phyloP scores from a whole-genome alignment of 768 basidiomycete species.

The Auricularia heimuer region DNA sequence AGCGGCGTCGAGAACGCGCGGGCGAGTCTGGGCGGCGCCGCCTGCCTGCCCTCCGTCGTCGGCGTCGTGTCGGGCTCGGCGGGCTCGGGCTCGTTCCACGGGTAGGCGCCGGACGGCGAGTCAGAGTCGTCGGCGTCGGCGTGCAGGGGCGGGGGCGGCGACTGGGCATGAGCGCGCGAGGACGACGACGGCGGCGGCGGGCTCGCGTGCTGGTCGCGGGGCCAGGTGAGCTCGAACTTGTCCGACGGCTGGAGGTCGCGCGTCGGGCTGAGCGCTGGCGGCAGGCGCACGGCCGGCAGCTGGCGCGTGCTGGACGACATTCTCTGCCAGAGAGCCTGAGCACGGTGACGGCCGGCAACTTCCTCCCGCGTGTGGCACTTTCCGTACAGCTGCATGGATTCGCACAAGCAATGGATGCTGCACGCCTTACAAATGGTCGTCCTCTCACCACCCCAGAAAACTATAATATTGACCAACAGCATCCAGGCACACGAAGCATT shows the following conservation, averaged over 20 bases:
- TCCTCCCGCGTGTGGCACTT: not conserved
- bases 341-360: not conserved
- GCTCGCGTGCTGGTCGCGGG: conserved; percentile 33
- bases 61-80: conserved; percentile 6
- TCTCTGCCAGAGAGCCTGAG: conserved; percentile 1
- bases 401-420: conserved; percentile 52
- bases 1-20: conserved; percentile 73
- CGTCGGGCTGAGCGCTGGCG: conserved; percentile 33
- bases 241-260: conserved; percentile 36
- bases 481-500: conserved; percentile 78
- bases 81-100: conserved; percentile 21
- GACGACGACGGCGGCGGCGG: conserved; percentile 12
- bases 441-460: too few species aligned
- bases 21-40: conserved; percentile 42
- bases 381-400: not conserved
- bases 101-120: conserved; percentile 18
- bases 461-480: conserved; percentile 7
- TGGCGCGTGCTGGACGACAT: not conserved
- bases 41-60: not conserved
- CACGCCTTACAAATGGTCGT: conserved; percentile 73
- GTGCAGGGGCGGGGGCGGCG: conserved; percentile 30
- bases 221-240: conserved; percentile 55
- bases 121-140: conserved; percentile 21
- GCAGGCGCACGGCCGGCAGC: conserved; percentile 43
- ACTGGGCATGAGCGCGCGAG: conserved; percentile 25